phyloP scores from a whole-genome alignment of 2,329 filamentous ascomycete genomes.

The Ophiostoma triangulosporum region DNA sequence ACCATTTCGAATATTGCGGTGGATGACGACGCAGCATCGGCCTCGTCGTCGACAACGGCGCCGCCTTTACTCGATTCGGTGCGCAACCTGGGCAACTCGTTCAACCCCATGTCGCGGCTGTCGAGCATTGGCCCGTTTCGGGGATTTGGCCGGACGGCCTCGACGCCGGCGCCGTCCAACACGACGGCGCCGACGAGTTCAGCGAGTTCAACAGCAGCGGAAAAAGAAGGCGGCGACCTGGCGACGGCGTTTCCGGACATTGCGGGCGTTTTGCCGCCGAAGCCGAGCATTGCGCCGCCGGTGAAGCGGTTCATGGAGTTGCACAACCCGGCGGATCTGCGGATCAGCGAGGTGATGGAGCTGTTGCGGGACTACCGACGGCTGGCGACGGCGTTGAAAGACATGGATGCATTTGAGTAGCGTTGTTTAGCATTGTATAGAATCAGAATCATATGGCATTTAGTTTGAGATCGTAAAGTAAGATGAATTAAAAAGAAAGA shows the following conservation, averaged over 20 bases:
- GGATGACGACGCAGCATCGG: conserved; percentile 24
- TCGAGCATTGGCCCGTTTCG: conserved; percentile 61
- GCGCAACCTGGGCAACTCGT: conserved; percentile 62
- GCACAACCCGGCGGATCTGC: conserved; percentile 55
- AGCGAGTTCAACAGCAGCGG: conserved; percentile 13
- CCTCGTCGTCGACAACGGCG: conserved; percentile 9
- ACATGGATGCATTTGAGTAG: conserved; percentile 45
- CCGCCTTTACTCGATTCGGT: conserved; percentile 66
- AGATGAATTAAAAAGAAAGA: no score
- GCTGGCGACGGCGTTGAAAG: conserved; percentile 50
- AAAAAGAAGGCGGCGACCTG: conserved; percentile 39
- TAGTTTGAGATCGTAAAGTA: no score
- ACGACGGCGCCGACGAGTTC: conserved; percentile 15
- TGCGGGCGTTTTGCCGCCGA: conserved; percentile 39
- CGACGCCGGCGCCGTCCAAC: conserved; percentile 27
- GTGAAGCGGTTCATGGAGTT: conserved; percentile 61
- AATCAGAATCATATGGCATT: no score
- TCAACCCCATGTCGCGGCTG: conserved; percentile 73
- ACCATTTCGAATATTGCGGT: not conserved
- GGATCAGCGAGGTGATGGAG: conserved; percentile 58
- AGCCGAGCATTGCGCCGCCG: conserved; percentile 43
- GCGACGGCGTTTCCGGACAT: conserved; percentile 48
- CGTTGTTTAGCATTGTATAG: no score
- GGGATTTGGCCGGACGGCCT: conserved; percentile 51
- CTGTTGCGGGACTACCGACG: conserved; percentile 63